These are phyloP conservation scores for Ceriops zippeliana DNA, from an alignment of 345 rosid genomes.

Conservation along the genomic window DNA sequence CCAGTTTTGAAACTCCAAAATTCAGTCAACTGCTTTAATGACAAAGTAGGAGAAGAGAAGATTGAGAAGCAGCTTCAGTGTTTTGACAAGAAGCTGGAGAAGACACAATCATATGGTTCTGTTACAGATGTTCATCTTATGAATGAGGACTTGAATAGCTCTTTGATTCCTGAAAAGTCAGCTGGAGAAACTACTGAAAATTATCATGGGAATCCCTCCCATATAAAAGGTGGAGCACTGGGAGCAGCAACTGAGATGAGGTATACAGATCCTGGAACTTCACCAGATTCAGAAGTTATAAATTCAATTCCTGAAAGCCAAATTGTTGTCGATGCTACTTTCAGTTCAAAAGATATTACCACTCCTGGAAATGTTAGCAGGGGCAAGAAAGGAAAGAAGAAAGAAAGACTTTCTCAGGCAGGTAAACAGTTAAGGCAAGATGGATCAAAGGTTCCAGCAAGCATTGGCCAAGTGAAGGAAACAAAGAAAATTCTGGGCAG, in stretches of 20 bases:
- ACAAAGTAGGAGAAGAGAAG: conserved; percentile 33
- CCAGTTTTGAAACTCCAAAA: conserved; percentile 31
- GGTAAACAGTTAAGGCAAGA: conserved; percentile 29
- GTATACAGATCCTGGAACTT: conserved; percentile 70
- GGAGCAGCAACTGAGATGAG: conserved; percentile 39
- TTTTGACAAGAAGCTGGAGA: conserved; percentile 27
- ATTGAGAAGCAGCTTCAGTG: conserved; percentile 22
- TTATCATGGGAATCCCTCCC: conserved; percentile 29
- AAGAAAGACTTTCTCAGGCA: conserved; percentile 31
- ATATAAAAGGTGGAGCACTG: conserved; percentile 35
- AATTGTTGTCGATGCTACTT: conserved; percentile 30
- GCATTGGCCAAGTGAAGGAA: conserved; percentile 32
- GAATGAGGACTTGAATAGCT: conserved; percentile 32
- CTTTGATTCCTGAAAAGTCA: conserved; percentile 33
- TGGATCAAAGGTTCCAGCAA: conserved; percentile 27
- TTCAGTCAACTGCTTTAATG: conserved; percentile 22
- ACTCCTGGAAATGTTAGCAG: conserved; percentile 25
- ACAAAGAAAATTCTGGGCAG: conserved; percentile 38
- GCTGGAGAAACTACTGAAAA: conserved; percentile 40
- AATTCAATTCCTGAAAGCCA: conserved; percentile 62
- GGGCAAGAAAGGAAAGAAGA: conserved; percentile 48
- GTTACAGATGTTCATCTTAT: conserved; percentile 25
- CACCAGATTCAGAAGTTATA: conserved; percentile 99
- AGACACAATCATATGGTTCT: conserved; percentile 29
- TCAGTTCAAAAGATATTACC: conserved; percentile 31